Evolutionary conservation across 2,329 filamentous ascomycete genomes (phyloP).

Genomic region (Clonostachys chloroleuca): DNA sequence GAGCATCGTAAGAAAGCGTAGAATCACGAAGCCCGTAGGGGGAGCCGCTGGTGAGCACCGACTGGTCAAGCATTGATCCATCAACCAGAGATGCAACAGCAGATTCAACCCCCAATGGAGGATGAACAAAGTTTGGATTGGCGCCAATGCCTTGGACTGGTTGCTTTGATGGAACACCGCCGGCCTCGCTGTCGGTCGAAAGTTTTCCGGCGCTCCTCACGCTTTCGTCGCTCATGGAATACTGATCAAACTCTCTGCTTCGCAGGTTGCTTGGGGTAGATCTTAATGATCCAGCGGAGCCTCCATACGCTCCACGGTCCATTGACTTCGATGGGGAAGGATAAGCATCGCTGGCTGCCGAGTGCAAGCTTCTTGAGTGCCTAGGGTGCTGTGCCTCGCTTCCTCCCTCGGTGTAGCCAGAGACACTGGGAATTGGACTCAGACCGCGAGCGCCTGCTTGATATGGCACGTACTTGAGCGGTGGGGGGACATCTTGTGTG

Average conservation of each 20-base stretch:
- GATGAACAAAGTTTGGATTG: slow-evolving; percentile 74
- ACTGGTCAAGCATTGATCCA: slow-evolving; percentile 65
- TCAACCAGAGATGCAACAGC: slow-evolving; percentile 83
- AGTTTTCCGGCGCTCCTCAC: slow-evolving; percentile 49
- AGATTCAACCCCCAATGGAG: slow-evolving; percentile 73
- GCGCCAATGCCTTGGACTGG: slow-evolving; percentile 67
- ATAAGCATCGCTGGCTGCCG: slow-evolving; percentile 42
- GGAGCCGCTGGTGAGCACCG: slow-evolving; percentile 61
- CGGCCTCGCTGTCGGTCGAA: slow-evolving; percentile 50
- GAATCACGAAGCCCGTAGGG: slow-evolving; percentile 35
- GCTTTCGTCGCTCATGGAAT: slow-evolving; percentile 45
- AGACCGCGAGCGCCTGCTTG: slow-evolving; percentile 66
- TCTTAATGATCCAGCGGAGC: slow-evolving; percentile 23
- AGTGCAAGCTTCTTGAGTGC: slow-evolving; percentile 49
- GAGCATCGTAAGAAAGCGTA: slow-evolving; percentile 24
- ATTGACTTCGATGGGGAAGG: slow-evolving; percentile 59
- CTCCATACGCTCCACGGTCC: slow-evolving; percentile 22
- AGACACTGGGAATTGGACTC: slow-evolving; percentile 90
- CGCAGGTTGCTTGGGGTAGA: slow-evolving; percentile 33
- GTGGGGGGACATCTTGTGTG: slow-evolving; percentile 59
- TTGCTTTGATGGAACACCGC: slow-evolving; percentile 59
- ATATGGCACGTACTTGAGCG: slow-evolving; percentile 63
- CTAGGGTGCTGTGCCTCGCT: slow-evolving; percentile 53
- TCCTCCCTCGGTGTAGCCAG: slow-evolving; percentile 73
- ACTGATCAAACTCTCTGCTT: slow-evolving; percentile 48